Conservation (phyloP, 257 asterid species). For the Solanum pennellii region DNA sequence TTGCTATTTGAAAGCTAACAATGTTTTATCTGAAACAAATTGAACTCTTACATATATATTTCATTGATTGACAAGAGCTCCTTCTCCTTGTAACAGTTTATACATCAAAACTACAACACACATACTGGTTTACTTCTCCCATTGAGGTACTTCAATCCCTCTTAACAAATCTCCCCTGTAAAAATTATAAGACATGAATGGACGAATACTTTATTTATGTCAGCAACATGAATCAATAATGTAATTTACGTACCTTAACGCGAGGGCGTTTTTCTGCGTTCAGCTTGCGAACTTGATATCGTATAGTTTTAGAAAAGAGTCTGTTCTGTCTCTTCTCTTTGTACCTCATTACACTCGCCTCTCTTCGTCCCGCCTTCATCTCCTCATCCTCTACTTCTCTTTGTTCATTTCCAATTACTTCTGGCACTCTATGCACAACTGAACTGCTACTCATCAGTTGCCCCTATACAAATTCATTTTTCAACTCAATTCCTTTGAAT, state of each 20-base stretch:
- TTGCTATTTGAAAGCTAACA: not conserved
- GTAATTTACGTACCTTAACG: constrained; percentile 37
- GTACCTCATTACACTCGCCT: constrained; percentile 76
- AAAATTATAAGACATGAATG: not conserved
- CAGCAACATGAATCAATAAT: not conserved
- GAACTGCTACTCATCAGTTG: not conserved
- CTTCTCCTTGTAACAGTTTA: not conserved
- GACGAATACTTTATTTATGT: not conserved
- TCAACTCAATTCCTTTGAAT: not conserved
- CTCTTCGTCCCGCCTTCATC: constrained; percentile 34
- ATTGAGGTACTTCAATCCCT: constrained; percentile 23
- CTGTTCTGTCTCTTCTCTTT: constrained; percentile 79
- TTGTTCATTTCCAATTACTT: constrained; percentile 16
- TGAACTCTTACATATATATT: not conserved
- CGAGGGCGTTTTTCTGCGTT: constrained; percentile 95
- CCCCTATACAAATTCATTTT: constrained; percentile 16
- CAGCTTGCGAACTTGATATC: constrained; percentile 78
- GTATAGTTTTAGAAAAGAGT: constrained; percentile 58
- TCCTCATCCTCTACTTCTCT: not conserved
- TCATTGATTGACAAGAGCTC: not conserved
- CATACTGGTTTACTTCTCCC: not conserved
- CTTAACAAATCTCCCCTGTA: constrained; percentile 90
- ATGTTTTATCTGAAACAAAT: not conserved
- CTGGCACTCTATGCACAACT: constrained; percentile 63
- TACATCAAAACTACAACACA: not conserved